Base-by-base conservation (phyloP, 2,329 filamentous ascomycete genomes). In the Lecanoromycetidae sp. region DNA sequence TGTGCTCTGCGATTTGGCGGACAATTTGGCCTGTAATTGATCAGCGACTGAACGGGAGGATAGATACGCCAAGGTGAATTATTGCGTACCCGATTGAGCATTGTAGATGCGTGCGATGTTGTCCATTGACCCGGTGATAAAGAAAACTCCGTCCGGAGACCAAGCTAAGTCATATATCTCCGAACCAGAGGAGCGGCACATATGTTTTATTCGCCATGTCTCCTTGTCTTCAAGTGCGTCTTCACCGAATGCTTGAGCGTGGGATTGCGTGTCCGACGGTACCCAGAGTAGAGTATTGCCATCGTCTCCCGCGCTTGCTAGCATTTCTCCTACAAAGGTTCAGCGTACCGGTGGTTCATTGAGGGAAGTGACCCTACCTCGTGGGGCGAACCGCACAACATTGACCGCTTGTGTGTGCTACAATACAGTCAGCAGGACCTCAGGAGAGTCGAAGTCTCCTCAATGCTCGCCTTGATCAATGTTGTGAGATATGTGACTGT, bases 121-220 rank as follows among this genome's bases (percentile, higher is more conserved):
- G 69, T 98, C 91, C 88, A 98, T 96, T 68, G 91, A 96, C 32
- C 91, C 91, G 20, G 93, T 95, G 58, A 98, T 95, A 70, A 98
- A 94, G 68, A 93, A 91, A 32, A 81, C 72, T 32, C 85, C 87
- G 64, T 98, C 91, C n/a, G 93, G 93, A 40, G 91, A 96, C 93
- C 91, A 98, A 42, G 91, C 91, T 48, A 98, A 71, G 65, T 98
- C 91, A 67, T 98, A 98, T 56, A 98, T 96, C 64, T 98, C 91
- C 9, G 88, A 87, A 29, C 88, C 90, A 52, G 57, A 59, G 2
- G 88, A 94, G 52, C 91, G 80, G 66, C 88, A 96, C 91, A 96
- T 96, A 63, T 94, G 87, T 68, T 94, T 96, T 53, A 90, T 84
- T 52, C 90, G 76, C 91, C 91, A 98, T 56, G 85, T 85, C 66